Conservation (phyloP, 805 yeast genomes). For the Zygoascus biomembranicola region DNA sequence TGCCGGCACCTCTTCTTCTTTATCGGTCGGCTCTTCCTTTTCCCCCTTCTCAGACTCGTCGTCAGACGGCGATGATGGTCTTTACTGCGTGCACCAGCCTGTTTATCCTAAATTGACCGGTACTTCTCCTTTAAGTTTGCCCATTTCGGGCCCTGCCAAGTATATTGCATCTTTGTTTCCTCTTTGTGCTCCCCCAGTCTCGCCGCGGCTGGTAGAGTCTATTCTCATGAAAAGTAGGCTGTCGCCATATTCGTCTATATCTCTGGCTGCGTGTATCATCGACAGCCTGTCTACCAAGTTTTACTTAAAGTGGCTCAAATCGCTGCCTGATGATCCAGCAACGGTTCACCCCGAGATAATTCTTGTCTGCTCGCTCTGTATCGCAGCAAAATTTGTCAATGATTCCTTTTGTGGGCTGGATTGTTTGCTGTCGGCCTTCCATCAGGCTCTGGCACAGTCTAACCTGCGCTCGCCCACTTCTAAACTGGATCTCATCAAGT, state of each 20-base stretch:
- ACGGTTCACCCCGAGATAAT: slow-evolving; percentile 11
- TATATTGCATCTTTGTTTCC: slow-evolving; percentile 8
- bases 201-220: slow-evolving; percentile 3
- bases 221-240: slow-evolving; percentile 1
- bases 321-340: slow-evolving; percentile 7
- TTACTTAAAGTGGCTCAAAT: slow-evolving; percentile 10
- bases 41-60: background rate
- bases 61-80: background rate
- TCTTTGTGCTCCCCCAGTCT: slow-evolving; percentile 1
- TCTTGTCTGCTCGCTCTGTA: slow-evolving; percentile 7
- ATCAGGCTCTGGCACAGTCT: slow-evolving; percentile 1
- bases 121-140: background rate
- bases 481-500: background rate
- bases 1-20: background rate
- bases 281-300: slow-evolving; percentile 13
- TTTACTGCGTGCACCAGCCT: background rate
- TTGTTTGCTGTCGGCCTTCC: slow-evolving; percentile 1
- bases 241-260: background rate
- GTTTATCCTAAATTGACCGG: background rate
- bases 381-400: slow-evolving; percentile 12
- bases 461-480: slow-evolving; percentile 3
- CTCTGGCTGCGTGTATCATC: slow-evolving; percentile 7
- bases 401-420: slow-evolving; percentile 7
- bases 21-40: background rate
- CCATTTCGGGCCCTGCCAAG: slow-evolving; percentile 4